Evolutionary conservation across 345 rosid species (phyloP).

Genomic region (Eucalyptus cloeziana): DNA sequence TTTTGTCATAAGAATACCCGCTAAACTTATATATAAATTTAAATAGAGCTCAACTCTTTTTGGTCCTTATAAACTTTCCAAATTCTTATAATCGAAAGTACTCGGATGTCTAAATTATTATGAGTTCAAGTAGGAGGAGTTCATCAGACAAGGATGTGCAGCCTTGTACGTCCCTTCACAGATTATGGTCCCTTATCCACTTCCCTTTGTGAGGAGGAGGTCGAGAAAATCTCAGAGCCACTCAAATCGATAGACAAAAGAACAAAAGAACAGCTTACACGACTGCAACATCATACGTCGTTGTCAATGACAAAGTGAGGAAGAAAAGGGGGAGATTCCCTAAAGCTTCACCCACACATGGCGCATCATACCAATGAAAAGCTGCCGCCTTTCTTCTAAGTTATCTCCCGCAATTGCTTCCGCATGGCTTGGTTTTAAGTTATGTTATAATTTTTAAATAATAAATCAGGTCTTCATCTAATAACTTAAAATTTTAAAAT

Average conservation of each 20-base stretch:
- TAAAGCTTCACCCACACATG: background rate
- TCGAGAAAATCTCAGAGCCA: background rate
- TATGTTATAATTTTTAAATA: too few relatives aligned
- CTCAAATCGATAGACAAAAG: background rate
- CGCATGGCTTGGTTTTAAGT: background rate
- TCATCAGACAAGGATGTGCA: background rate
- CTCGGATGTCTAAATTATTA: background rate
- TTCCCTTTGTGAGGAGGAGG: background rate
- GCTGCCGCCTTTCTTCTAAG: background rate
- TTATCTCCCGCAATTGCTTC: background rate
- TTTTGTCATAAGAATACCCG: background rate
- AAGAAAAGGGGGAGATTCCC: background rate
- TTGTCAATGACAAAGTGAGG: background rate
- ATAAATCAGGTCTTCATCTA: rapidly evolving
- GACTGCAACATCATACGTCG: background rate
- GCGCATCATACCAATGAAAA: background rate
- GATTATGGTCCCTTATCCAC: background rate
- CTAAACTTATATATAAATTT: background rate
- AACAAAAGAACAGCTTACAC: background rate
- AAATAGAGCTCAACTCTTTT: background rate
- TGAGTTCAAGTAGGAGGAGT: background rate
- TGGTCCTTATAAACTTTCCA: background rate
- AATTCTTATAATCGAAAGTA: background rate
- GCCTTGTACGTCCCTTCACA: background rate
- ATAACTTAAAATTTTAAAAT: too few relatives aligned